Evolutionary conservation across 2,329 filamentous ascomycete species (phyloP), one percentile per base, ranked within the genome.

Genomic region (Sporothrix pallida): DNA sequence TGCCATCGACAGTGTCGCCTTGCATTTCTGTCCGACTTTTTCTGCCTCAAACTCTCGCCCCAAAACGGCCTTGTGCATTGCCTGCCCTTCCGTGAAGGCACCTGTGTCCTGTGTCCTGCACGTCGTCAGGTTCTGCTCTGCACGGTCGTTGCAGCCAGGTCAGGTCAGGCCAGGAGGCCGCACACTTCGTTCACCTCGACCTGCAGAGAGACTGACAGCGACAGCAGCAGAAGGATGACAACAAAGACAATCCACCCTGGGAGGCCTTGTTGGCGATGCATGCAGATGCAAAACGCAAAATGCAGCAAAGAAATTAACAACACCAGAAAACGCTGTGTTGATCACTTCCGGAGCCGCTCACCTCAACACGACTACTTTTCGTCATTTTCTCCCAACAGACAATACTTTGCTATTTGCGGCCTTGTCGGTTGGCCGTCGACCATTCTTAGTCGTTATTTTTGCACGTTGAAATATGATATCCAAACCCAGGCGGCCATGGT

Each of bases 41-140:
- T 9, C n/a, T 68, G 13, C 8, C 37, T 23, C 15, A 20, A n/a
- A 6, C 17, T 23, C 6, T 44, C 37, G 2, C 12, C 13, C 44
- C 63, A 67, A 67, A 50, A 31, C n/a, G 63, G 63, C 63, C 12
- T 50, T 7, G 23, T 67, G 63, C 63, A 67, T 67, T 67, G 60
- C 10, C 42, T 67, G 42, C 62, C 20, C 46, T 68, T 37, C 31
- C 31, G 31, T 37, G 31, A 37, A 37, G 31, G 23, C 44, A 10
- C 63, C 63, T 15, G 44, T 10, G 44, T 15, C 44, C 20, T 67
- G 42, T 20, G 3, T n/a, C 13, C 44, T 68, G 46, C 63, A 68
- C 23, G 23, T 52, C 42, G n/a, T 48, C 42, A 46, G 42, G 23
- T 37, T 37, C 31, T 37, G 62, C 62, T 48, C 62, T 67, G 62